Conservation (phyloP, 495 filamentous ascomycete species). For the Penicillium goetzii region DNA sequence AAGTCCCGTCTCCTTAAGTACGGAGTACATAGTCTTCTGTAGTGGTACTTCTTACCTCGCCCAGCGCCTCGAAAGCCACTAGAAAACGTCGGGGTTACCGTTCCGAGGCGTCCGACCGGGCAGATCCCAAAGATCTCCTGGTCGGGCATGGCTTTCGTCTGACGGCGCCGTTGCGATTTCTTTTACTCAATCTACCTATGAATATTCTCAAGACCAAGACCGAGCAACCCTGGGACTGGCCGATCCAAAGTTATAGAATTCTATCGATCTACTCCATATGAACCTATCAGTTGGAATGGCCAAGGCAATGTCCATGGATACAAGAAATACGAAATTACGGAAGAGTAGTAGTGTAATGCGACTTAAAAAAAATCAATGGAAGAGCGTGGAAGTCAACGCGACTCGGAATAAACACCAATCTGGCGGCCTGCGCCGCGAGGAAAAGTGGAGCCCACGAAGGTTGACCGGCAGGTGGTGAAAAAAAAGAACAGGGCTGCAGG, state of each 20-base stretch:
- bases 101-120: constrained; percentile 28
- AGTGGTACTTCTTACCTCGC: constrained; percentile 1
- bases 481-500: constrained; percentile 10
- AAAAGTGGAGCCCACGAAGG: constrained; percentile 33
- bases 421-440: constrained; percentile 39
- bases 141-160: constrained; percentile 8
- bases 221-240: not conserved
- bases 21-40: not conserved
- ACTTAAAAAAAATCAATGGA: constrained; percentile 4
- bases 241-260: not conserved
- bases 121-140: constrained; percentile 12
- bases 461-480: constrained; percentile 16
- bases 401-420: constrained; percentile 35
- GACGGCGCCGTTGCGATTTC: not conserved
- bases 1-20: not conserved
- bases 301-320: not conserved
- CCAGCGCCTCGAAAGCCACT: constrained; percentile 18
- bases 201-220: constrained; percentile 3
- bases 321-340: constrained; percentile 6
- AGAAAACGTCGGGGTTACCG: constrained; percentile 11
- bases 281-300: not conserved
- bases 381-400: not conserved
- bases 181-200: not conserved
- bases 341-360: not conserved
- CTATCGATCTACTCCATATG: not conserved